Evolutionary conservation across 768 basidiomycete species (phyloP).

Genomic region (Phlebiopsis flavidoalba): DNA sequence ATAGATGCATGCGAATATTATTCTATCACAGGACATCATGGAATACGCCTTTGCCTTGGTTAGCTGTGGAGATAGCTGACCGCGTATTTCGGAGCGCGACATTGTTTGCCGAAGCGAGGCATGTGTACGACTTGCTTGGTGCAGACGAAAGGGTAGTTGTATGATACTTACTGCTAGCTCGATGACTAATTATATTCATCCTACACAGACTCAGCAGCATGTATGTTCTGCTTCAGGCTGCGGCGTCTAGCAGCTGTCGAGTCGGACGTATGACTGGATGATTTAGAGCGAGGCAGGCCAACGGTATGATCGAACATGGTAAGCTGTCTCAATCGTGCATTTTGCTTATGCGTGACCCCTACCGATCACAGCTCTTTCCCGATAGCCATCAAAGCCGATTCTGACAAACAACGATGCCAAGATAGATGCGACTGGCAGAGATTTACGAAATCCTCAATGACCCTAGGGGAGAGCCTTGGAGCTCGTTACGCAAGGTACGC

Average conservation of each 20-base stretch:
- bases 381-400: conserved; percentile 69
- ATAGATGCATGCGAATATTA: conserved; percentile 72
- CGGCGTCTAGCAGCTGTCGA: too few relatives aligned
- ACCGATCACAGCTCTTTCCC: not conserved
- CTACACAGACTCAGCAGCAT: conserved; percentile 63
- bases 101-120: conserved; percentile 75
- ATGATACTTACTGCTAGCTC: conserved; percentile 3
- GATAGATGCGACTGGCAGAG: conserved; percentile 87
- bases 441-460: conserved; percentile 83
- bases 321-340: too few relatives aligned
- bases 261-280: conserved; percentile 73
- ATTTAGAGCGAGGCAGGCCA: conserved; percentile 70
- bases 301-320: conserved; percentile 84
- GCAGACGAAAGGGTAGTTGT: conserved; percentile 72
- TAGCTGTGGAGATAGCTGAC: conserved; percentile 81
- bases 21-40: conserved; percentile 65
- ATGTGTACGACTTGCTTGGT: conserved; percentile 76
- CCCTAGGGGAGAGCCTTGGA: conserved; percentile 76
- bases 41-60: conserved; percentile 78
- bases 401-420: conserved; percentile 76
- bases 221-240: conserved; percentile 71
- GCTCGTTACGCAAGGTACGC: conserved; percentile 75
- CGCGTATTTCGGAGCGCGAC: conserved; percentile 72
- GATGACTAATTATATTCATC: not conserved
- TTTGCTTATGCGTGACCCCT: not conserved